Conservation (phyloP, 1,284 basidiomycete genomes). For the Xanthoconium separans region DNA sequence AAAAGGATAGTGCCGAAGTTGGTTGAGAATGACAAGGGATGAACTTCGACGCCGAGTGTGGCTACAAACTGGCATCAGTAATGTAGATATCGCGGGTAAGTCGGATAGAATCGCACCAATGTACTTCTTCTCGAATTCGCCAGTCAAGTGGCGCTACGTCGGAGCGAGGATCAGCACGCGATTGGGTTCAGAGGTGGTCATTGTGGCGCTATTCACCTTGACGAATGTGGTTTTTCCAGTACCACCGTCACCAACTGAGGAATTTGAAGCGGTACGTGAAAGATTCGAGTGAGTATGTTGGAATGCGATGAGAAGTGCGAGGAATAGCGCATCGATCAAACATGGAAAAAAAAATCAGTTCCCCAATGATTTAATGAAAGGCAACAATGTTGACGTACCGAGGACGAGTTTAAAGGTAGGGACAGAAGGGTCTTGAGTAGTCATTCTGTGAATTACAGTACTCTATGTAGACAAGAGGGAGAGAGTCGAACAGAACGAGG, state of each 20-base stretch:
- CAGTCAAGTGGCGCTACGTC: slow-evolving; percentile 92
- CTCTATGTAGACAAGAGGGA: slow-evolving; percentile 24
- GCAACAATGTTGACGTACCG: slow-evolving; percentile 52
- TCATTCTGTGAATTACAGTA: slow-evolving; percentile 39
- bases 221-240: slow-evolving; percentile 99
- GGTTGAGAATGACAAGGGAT: slow-evolving; percentile 95
- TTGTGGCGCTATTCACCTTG: slow-evolving; percentile 58
- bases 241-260: slow-evolving; percentile 92
- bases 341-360: slow-evolving; percentile 29
- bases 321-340: slow-evolving; percentile 27
- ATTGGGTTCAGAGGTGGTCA: slow-evolving; percentile 39
- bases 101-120: slow-evolving; percentile 65
- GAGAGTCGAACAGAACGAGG: slow-evolving; percentile 18
- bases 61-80: slow-evolving; percentile 49
- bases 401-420: slow-evolving; percentile 99
- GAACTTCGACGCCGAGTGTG: slow-evolving; percentile 99
- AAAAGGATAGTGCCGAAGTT: slow-evolving; percentile 99
- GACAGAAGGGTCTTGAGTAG: slow-evolving; percentile 40
- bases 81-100: slow-evolving; percentile 10
- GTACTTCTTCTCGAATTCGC: slow-evolving; percentile 99
- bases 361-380: slow-evolving; percentile 6
- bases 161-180: slow-evolving; percentile 52
- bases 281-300: slow-evolving; percentile 13
- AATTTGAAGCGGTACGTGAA: slow-evolving; percentile 20
- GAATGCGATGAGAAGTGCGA: slow-evolving; percentile 28